Base-by-base conservation (phyloP, 2,329 filamentous ascomycete genomes). In the Penicillium sclerotigenum region DNA sequence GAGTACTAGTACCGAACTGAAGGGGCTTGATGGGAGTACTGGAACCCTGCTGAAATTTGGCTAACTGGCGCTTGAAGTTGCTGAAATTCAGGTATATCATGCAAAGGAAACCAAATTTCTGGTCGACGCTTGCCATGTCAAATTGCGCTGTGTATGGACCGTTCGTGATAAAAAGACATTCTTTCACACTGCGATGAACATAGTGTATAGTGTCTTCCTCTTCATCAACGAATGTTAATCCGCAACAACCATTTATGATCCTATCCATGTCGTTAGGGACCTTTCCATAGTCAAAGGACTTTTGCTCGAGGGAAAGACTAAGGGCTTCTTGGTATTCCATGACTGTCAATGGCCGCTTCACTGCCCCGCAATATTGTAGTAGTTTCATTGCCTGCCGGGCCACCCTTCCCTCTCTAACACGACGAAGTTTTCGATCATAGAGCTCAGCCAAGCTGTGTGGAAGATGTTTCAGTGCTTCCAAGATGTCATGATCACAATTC, bases 181-280 rank as follows among this genome's bases (percentile, higher is more conserved):
- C n/a, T 26, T 51, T 53, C 10, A 60, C 47, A 36, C 55, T 60
- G 16, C 52, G 52, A 53, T 57, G 58, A 45, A 61, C 45, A 43
- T 52, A 51, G 20, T 54, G 54, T 18, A 56, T 22, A n/a, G 52
- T 52, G 28, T 31, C 14, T 11, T 59, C 50, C 33, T 63, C 63
- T 50, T 65, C 63, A 16, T 64, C 63, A 4, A 59, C 38, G 40
- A 54, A 48, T 24, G 52, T 37, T 5, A 64, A 38, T 10, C 62
- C 59, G 8, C 52, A 57, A 36, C 62, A 65, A 16, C 22, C 34
- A 41, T 22, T 24, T n/a, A 59, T 33, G 14, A 63, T 33, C 26
- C 28, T 48, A 9, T 55, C 34, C 41, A 65, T 63, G 40, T 64
- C 53, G 29, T 64, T 62, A n/a, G 63, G 52, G 10, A 52, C 26